phyloP scores from a whole-genome alignment of 768 basidiomycete species.

The Fibroporia radiculosa region DNA sequence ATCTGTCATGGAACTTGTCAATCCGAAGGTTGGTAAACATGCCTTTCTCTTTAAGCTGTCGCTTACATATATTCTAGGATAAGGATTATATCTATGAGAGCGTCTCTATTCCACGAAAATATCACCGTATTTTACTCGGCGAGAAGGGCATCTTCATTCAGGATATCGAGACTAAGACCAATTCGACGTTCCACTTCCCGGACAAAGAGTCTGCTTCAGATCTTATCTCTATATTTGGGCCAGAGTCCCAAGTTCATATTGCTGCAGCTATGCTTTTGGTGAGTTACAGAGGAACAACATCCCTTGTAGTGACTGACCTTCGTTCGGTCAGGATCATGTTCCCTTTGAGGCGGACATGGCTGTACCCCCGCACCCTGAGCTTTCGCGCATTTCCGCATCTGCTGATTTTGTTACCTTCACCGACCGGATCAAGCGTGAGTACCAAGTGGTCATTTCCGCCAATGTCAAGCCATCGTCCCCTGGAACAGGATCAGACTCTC shows the following conservation, averaged over 20 bases:
- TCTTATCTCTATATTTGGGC: constrained; percentile 92
- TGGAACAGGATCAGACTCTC: constrained; percentile 44
- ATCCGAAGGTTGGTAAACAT: constrained; percentile 69
- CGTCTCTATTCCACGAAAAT: constrained; percentile 86
- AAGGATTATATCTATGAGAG: constrained; percentile 95
- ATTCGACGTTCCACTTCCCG: constrained; percentile 86
- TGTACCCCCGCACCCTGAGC: constrained; percentile 76
- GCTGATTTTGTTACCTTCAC: constrained; percentile 82
- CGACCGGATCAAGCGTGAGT: constrained; percentile 87
- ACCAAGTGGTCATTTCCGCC: constrained; percentile 84
- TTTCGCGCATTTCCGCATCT: constrained; percentile 65
- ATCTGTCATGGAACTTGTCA: constrained; percentile 95
- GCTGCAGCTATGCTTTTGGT: constrained; percentile 94
- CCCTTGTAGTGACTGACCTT: constrained; percentile 1
- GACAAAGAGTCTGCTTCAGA: constrained; percentile 94
- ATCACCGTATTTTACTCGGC: constrained; percentile 90
- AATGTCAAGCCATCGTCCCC: constrained; percentile 52
- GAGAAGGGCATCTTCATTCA: constrained; percentile 97
- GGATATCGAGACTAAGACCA: constrained; percentile 95
- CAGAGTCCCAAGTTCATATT: constrained; percentile 94
- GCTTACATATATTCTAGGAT: constrained; percentile 45
- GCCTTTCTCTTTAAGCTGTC: not conserved
- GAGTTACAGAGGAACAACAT: constrained; percentile 19
- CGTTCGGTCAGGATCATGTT: constrained; percentile 81
- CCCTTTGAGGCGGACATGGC: constrained; percentile 95